Evolutionary conservation across 164 flowering plant species (phyloP), one percentile per base, ranked within the genome.

Genomic region (Dillenia suffruticosa): DNA sequence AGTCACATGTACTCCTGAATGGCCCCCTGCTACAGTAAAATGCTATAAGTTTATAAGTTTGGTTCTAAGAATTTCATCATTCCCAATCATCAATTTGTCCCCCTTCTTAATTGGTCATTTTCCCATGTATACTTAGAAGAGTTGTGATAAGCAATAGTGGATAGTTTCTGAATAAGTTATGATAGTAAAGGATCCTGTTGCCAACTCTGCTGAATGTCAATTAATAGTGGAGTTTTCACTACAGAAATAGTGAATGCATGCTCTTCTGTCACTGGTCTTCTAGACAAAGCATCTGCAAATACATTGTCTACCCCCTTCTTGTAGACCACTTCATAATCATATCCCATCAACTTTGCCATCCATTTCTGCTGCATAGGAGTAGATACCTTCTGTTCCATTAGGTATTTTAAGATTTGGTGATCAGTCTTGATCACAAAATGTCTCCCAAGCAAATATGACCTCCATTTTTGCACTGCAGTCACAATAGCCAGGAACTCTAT

Each of bases 321-420:
- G 46, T 60, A 59, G 44, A 26, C 32, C 32, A 26, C 32, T 2
- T 26, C 32, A 26, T 5, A 26, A 5, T 26, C 32, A 26, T 26
- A 67, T 1, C 64, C 59, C 53, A 67, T 50, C 14, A 67, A 16
- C 16, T 67, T 67, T 2, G 5, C 13, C 2, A 67, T 17, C 54
- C 59, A 54, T 5, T 49, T 46, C 24, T 59, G 54, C 43, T 67
- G 59, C 17, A 43, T 8, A 10, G 14, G 8, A 12, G 48, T 43
- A 44, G 14, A 12, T 43, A 43, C 10, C 3, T 13, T 26, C 32
- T 26, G 3, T 2, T 26, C 32, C 5, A 26, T 26, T 0, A 26
- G 32, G 5, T 26, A 26, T 9, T 43, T 43, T 9, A 58, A 45
- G 14, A 2, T 9, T 15, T 58, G 47, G 49, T 58, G 61, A 43